Base-by-base conservation (phyloP, 2,329 filamentous ascomycete species). In the Zymoseptoria tritici region DNA sequence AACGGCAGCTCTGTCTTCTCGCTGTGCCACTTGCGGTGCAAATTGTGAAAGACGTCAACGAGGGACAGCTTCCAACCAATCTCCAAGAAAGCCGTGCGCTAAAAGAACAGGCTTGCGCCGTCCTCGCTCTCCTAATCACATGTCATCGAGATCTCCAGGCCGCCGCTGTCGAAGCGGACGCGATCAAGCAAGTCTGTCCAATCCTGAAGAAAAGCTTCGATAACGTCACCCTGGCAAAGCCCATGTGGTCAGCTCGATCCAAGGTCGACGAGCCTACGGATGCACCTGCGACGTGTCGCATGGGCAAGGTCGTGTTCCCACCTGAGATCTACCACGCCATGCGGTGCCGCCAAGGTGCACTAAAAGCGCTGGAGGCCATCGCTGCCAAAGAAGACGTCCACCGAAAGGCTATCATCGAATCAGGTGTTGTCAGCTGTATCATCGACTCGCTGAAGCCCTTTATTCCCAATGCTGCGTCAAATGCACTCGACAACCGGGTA, bases 311-410 rank as follows among this genome's bases (percentile, higher is more conserved):
- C n/a, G 87, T 88, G 3, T 80, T 86, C 59, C 79, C 85, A 24
- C 80, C 83, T 75, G 67, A 82, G 80, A 69, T 84, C 74, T 64
- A 80, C 16, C 90, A 96, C 73, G 85, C 86, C 22, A 86, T 92
- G 73, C 87, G 82, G 66, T 83, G 91, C 64, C 85, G 94, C 57
- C 89, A 93, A 73, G 87, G 84, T 55, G 83, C 86, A 1, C 76
- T 97, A 19, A 86, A 87, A 68, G 91, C 91, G 1, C 78, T 97
- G 58, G 89, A 89, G n/a, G 88, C 91, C 2, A 79, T 97, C 55
- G 85, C 89, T 1, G 85, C 89, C 2, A 87, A 88, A 67, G 91
- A 91, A 68, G 91, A 97, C 66, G 85, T 89, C 22, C 90, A 93
- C 70, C 83, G 92, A 51, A 96, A 95, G 70, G 81, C 83, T 0